Evolutionary conservation across 2,329 filamentous ascomycete genomes (phyloP), one percentile per base, ranked within the genome.

Genomic region (Aureobasidium sp.): DNA sequence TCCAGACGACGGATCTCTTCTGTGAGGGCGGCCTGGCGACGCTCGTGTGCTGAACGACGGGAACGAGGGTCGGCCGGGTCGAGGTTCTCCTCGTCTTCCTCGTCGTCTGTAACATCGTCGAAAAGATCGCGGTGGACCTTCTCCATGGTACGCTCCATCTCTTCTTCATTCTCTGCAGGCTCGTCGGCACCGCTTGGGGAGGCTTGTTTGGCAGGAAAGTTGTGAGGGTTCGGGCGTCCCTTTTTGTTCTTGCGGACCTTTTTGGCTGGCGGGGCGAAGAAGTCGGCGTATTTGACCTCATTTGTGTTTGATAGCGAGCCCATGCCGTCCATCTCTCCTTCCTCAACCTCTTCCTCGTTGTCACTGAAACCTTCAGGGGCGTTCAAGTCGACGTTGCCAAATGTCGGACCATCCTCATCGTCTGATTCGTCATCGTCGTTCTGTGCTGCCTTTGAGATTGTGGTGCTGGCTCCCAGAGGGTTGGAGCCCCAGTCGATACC

Each of bases 1-100:
- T 99, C 94, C 19, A 99, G 84, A 63, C 88, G 87, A 65, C 92
- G 89, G 67, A 99, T 99, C 73, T 97, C 91, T 70, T 95, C 89
- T 6, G 86, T 85, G 49, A 97, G 81, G 68, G 91, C 91, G 60
- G 90, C 90, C 73, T 93, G 91, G 64, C 89, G 83, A 59, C 90
- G 86, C 76, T 97, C 91, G 73, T 97, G 91, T 5, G 89, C 85
- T 15, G 93, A 97, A 48, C 84, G 83, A 54, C 89, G 82, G n/a
- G 86, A 88, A 70, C 83, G 87, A 15, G 86, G 84, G 66, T 92
- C 85, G 45, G 84, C 83, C 1, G 85, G 84, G 37, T 88, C 88
- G 1, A 83, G 67, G 19, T 76, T 82, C 60, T 88, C 84, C 4
- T 85, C 85, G 17, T 87, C 78, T 0, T 79, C 84, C 45, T 74